A percentile compares a stretch with the other conserved stretches of the same genome.
Conservation (phyloP, 768 basidiomycete genomes). For the Scleroderma bovista region DNA sequence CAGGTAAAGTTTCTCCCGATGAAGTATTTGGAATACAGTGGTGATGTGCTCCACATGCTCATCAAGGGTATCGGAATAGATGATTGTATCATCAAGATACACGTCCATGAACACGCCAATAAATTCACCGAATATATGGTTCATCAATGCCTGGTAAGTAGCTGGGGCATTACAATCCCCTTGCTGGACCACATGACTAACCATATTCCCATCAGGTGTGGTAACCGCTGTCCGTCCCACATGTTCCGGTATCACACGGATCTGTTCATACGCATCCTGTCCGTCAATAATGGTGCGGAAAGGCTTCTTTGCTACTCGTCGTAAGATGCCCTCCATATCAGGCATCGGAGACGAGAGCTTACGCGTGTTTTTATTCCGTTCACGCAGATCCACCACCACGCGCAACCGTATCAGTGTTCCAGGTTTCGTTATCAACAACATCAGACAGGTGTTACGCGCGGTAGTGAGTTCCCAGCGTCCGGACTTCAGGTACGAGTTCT, state of each 20-base stretch:
- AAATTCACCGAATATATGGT: neutral
- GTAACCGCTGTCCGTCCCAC: conserved; percentile 28
- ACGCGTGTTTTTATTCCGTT: no score
- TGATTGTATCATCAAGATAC: conserved; percentile 5
- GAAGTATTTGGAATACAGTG: conserved; percentile 30
- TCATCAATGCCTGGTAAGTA: conserved; percentile 35
- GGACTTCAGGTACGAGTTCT: conserved; percentile 22
- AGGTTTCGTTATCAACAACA: no score
- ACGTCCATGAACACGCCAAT: conserved; percentile 3
- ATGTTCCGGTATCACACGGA: conserved; percentile 3
- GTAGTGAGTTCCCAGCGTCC: conserved; percentile 12
- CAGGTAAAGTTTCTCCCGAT: conserved; percentile 32
- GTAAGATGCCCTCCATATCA: no score
- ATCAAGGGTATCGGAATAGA: conserved; percentile 10
- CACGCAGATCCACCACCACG: no score
- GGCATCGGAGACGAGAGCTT: no score
- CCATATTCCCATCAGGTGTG: conserved; percentile 32
- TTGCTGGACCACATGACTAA: conserved; percentile 17
- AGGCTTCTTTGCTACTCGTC: no score
- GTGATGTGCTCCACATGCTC: conserved; percentile 27
- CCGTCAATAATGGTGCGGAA: no score
- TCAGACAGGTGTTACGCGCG: neutral
- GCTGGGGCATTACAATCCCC: conserved; percentile 36
- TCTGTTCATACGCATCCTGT: no score
- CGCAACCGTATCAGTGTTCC: no score